Evolutionary conservation across 2,329 filamentous ascomycete genomes (phyloP).

Genomic region (Aspergillaceae sp.): DNA sequence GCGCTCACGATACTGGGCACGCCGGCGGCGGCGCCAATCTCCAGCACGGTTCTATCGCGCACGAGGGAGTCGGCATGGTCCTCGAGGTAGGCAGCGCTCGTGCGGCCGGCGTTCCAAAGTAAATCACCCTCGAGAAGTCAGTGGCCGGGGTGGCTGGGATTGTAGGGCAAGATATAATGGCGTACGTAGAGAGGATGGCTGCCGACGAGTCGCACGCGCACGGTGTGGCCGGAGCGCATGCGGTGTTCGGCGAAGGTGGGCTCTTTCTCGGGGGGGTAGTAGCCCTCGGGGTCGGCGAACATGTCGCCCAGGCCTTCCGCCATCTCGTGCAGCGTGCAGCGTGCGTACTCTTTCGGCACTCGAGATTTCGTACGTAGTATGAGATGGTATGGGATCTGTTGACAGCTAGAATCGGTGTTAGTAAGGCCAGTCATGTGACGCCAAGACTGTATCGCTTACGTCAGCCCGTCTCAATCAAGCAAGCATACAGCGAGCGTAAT

Average conservation of each 20-base stretch:
- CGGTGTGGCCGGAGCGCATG: slow-evolving; percentile 54
- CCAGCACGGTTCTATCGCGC: slow-evolving; percentile 62
- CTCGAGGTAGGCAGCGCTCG: slow-evolving; percentile 71
- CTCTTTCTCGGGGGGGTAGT: slow-evolving; percentile 66
- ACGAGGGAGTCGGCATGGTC: slow-evolving; percentile 53
- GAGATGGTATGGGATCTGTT: too few species aligned
- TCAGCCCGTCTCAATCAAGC: too few species aligned
- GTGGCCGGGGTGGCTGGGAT: slow-evolving; percentile 3
- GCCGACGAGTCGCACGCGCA: slow-evolving; percentile 72
- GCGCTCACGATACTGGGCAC: slow-evolving; percentile 73
- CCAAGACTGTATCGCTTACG: too few species aligned
- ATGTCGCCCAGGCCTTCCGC: slow-evolving; percentile 37
- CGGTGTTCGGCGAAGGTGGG: slow-evolving; percentile 65
- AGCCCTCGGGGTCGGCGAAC: slow-evolving; percentile 75
- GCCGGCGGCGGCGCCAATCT: slow-evolving; percentile 82
- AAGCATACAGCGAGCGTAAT: too few species aligned
- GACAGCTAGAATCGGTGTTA: too few species aligned
- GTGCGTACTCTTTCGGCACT: too few species aligned
- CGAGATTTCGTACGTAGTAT: too few species aligned
- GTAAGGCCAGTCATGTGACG: too few species aligned
- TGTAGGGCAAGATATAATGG: slow-evolving; percentile 5
- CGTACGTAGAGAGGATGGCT: slow-evolving; percentile 76
- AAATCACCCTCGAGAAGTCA: slow-evolving; percentile 57
- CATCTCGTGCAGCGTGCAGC: too few species aligned
- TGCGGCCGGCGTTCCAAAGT: slow-evolving; percentile 82